Evolutionary conservation across 768 basidiomycete genomes (phyloP), one percentile per base, ranked within the genome.

Genomic region (Pisolithus marmoratus): DNA sequence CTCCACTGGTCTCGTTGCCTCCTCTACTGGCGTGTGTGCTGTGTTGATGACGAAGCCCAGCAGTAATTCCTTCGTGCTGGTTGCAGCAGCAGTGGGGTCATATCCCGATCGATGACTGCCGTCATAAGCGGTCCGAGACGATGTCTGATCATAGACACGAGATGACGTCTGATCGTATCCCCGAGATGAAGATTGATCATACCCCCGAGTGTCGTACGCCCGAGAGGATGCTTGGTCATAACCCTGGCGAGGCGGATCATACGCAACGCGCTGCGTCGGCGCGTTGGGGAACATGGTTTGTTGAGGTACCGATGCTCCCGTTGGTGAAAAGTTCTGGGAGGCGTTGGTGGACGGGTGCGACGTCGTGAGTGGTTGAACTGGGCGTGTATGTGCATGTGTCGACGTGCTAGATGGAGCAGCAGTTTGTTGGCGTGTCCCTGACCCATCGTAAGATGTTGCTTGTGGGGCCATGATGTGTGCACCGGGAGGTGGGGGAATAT

Each of bases 381-480:
- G 38, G 20, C 38, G 20, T 23, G 15, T 20, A 43, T 15, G 42
- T 14, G 12, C 6, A 14, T 42, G 44, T 12, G 26, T 4, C 19
- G 45, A 19, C 12, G 26, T 26, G 11, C 8, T 26, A 6, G 45
- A 34, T 22, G 14, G 17, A 29, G 17, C 29, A 46, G 29, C 34
- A 15, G 15, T 14, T 34, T 34, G 17, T 31, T 27, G 45, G 26
- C 45, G 45, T n/a, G 45, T 8, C 27, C 49, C 46, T 8, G 65
- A 55, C 4, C 55, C 34, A 27, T 66, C 45, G 38, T 47, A 52
- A 14, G 46, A 61, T 1, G 50, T 42, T 23, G 49, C 19, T 20
- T 49, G 48, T 2, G 37, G 9, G 26, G 62, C 48, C 26, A 65
- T 36, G 15, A 65, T 58, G 15, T 69, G 67, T 14, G 57, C 55